Percentiles rank a stretch among this genome's conserved stretches.
Evolutionary conservation across 768 basidiomycete genomes (phyloP).

Genomic region (Mycena rebaudengoi): DNA sequence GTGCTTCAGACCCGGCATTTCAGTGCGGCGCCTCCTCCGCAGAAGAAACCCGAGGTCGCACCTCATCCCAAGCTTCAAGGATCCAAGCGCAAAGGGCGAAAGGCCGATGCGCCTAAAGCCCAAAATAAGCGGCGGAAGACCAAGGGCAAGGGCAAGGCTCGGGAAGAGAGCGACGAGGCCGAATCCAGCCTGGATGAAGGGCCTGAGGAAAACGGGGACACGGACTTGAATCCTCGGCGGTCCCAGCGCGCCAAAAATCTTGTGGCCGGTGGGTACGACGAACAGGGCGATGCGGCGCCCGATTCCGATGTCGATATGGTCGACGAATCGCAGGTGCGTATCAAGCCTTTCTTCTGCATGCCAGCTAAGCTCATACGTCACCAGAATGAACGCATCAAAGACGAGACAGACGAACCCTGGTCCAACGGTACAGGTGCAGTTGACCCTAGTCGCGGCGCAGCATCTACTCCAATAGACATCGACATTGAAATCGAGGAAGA

Average conservation of each 20-base stretch:
- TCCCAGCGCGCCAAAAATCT: slow-evolving; percentile 41
- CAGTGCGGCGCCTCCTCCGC: slow-evolving; percentile 39
- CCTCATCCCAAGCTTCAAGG: slow-evolving; percentile 6
- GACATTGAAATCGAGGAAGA: slow-evolving; percentile 71
- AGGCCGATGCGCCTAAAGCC: slow-evolving; percentile 30
- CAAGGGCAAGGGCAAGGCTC: slow-evolving; percentile 44
- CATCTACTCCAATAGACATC: slow-evolving; percentile 47
- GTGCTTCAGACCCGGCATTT: slow-evolving; percentile 50
- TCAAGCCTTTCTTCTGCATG: not conserved
- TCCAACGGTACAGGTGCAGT: not conserved
- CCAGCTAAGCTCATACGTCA: slow-evolving; percentile 10
- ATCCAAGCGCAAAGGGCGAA: slow-evolving; percentile 25
- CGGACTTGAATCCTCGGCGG: slow-evolving; percentile 33
- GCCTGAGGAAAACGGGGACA: slow-evolving; percentile 32
- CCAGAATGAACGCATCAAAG: slow-evolving; percentile 27
- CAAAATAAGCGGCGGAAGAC: slow-evolving; percentile 47
- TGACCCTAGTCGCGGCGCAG: slow-evolving; percentile 10
- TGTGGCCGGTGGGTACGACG: slow-evolving; percentile 33
- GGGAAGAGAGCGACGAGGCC: slow-evolving; percentile 29
- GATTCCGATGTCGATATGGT: slow-evolving; percentile 26
- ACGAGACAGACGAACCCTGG: slow-evolving; percentile 22
- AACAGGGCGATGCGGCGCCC: slow-evolving; percentile 34
- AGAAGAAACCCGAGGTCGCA: slow-evolving; percentile 13
- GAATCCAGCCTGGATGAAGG: slow-evolving; percentile 31
- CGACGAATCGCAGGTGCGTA: slow-evolving; percentile 20